These are phyloP conservation scores for Boletellus emodensis DNA, from an alignment of 768 basidiomycete species.

Conservation along the genomic window DNA sequence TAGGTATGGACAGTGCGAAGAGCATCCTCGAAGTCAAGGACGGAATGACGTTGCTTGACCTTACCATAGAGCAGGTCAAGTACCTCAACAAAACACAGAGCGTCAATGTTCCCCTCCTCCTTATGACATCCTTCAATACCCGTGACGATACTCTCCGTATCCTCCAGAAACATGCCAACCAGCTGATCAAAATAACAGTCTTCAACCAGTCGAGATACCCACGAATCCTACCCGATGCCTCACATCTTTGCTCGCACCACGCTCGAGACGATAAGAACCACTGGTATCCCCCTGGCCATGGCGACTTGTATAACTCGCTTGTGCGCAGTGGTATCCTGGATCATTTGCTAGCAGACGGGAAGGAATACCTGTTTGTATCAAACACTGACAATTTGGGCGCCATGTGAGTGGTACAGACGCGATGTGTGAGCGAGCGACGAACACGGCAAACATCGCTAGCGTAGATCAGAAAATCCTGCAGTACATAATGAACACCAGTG, in stretches of 20 bases:
- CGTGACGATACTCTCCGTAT: conserved; percentile 94
- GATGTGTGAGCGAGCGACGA: conserved; percentile 2
- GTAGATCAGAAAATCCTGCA: conserved; percentile 82
- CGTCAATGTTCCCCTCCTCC: conserved; percentile 92
- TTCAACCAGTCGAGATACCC: conserved; percentile 96
- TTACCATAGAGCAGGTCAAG: conserved; percentile 92
- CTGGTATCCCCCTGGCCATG: conserved; percentile 98
- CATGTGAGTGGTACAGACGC: conserved; percentile 47
- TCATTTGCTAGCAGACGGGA: conserved; percentile 84
- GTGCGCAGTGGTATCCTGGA: conserved; percentile 88
- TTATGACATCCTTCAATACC: conserved; percentile 99
- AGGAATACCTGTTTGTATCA: conserved; percentile 96
- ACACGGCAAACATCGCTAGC: conserved; percentile 31
- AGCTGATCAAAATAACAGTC: conserved; percentile 87
- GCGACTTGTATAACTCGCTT: conserved; percentile 92
- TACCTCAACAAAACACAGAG: conserved; percentile 82
- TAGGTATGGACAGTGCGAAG: conserved; percentile 85
- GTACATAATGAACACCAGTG: conserved; percentile 76
- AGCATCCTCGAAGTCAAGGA: conserved; percentile 94
- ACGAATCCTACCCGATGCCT: conserved; percentile 84
- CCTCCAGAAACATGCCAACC: conserved; percentile 95
- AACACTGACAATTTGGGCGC: conserved; percentile 97
- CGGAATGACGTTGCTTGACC: conserved; percentile 96
- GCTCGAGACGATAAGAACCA: conserved; percentile 80
- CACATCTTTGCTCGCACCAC: conserved; percentile 77